Base-by-base conservation (phyloP, 139 green algal species). In the Nannochloris sp. region DNA sequence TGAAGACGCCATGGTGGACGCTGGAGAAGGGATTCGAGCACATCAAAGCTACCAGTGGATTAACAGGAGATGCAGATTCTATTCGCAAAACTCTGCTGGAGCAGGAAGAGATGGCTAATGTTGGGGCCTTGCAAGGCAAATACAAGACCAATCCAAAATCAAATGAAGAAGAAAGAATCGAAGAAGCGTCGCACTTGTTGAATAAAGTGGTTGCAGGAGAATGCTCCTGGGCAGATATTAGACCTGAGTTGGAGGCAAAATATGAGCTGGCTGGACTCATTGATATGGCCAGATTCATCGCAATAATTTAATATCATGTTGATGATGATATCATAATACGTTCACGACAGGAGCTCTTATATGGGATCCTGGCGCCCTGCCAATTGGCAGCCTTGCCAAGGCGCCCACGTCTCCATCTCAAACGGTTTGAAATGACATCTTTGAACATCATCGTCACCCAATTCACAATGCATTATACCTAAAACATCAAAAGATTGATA, bases 1-100 rank as follows among this genome's bases (percentile, higher is more conserved):
- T 92, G 58, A 73, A 81, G 14, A 66, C 83, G 62, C 86, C 86
- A 14, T 91, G 84, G 86, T 91, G 84, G 84, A 83, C 67, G 0
- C 71, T 93, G 25, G n/a, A 10, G 0, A 51, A 61, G 4, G 71
- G 72, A n/a, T 86, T 81, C 37, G 60, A 64, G 2, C 36, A 48
- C 2, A 69, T 79, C 5, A 58, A 48, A 21, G 36, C 59, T 15
- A 59, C 74, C 7, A 83, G 74, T 0, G 49, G 60, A 51, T 53
- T 91, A n/a, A 23, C 40, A 1, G 72, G 65, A 3, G 48, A 67
- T n/a, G 44, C 37, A 23, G 60, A 66, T 58, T 16, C 15, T 15
- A 60, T 82, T 2, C 54, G 69, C 31, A 19, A 19, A 4, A 49
- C 60, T 0, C 48, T 83, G 21, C 50, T 61, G 14, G 70, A 66